Conservation (phyloP, 148 eudicot species). For the Linanthus parryae region DNA sequence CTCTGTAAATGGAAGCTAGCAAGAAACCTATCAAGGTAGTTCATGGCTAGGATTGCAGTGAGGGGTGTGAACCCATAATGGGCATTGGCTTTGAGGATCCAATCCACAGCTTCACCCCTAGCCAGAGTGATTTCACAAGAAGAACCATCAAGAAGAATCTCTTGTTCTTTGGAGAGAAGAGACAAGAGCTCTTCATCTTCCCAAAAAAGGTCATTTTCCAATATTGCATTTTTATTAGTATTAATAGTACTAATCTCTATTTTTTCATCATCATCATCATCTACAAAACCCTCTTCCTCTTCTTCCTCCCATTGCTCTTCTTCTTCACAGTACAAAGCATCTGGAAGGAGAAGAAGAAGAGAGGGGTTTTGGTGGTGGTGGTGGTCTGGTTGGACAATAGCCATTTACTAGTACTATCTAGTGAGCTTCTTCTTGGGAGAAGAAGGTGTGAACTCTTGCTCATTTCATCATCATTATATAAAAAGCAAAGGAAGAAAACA, state of each 20-base stretch:
- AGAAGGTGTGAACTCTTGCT: conserved; percentile 10
- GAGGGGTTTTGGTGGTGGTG: background rate
- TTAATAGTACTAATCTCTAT: background rate
- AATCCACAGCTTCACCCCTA: conserved; percentile 52
- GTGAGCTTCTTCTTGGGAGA: too few relatives aligned
- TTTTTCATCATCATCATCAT: background rate
- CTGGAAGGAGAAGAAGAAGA: conserved; percentile 21
- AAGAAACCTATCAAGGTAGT: conserved; percentile 59
- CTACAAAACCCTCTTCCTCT: conserved; percentile 9
- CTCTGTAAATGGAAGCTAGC: conserved; percentile 35
- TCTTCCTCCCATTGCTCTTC: conserved; percentile 37
- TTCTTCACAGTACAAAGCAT: conserved; percentile 71
- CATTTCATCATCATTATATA: conserved; percentile 28
- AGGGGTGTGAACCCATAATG: conserved; percentile 54
- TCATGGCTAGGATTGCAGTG: conserved; percentile 57
- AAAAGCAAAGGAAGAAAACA: conserved; percentile 14
- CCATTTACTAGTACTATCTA: too few relatives aligned
- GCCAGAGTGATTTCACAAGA: conserved; percentile 6
- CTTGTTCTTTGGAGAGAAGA: conserved; percentile 50
- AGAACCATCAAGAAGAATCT: conserved; percentile 9
- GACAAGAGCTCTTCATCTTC: conserved; percentile 58
- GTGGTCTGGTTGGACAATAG: too few relatives aligned
- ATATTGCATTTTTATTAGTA: background rate
- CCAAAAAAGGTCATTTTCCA: conserved; percentile 48
- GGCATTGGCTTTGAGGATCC: conserved; percentile 61